Conservation (phyloP, 2,329 filamentous ascomycete genomes). For the Penicillium aurantiogriseum region DNA sequence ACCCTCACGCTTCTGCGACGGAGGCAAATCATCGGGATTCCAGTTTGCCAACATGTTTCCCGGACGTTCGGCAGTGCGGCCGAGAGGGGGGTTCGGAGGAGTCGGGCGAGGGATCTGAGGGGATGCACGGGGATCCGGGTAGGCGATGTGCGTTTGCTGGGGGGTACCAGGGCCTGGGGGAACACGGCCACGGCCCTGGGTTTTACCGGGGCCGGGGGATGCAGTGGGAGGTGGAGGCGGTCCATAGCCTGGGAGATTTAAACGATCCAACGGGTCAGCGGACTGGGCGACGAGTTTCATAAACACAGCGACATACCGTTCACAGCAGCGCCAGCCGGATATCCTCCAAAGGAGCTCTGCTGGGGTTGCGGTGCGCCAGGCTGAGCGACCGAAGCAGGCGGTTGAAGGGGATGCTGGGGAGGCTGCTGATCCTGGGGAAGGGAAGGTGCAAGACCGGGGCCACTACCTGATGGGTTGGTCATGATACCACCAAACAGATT, state of each 20-base stretch:
- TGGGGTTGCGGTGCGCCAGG: slow-evolving; percentile 69
- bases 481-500: slow-evolving; percentile 96
- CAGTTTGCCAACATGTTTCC: slow-evolving; percentile 79
- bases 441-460: slow-evolving; percentile 77
- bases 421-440: slow-evolving; percentile 64
- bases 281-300: slow-evolving; percentile 30
- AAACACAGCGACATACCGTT: slow-evolving; percentile 54
- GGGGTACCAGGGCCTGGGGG: slow-evolving; percentile 74
- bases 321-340: slow-evolving; percentile 62
- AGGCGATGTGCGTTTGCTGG: slow-evolving; percentile 85
- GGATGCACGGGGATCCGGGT: slow-evolving; percentile 77
- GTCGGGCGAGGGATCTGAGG: slow-evolving; percentile 86
- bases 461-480: slow-evolving; percentile 81
- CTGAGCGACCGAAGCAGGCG: slow-evolving; percentile 56
- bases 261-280: slow-evolving; percentile 50
- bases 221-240: slow-evolving; percentile 80
- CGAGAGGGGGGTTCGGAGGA: slow-evolving; percentile 53
- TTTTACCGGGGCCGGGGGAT: slow-evolving; percentile 77
- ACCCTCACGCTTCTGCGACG: slow-evolving; percentile 83
- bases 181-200: slow-evolving; percentile 60
- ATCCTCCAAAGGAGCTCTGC: slow-evolving; percentile 66
- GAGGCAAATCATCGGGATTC: slow-evolving; percentile 79
- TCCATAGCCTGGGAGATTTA: slow-evolving; percentile 61
- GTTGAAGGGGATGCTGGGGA: slow-evolving; percentile 59
- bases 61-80: slow-evolving; percentile 44